Evolutionary conservation across 257 asterid species (phyloP).

Genomic region (Capsicum rhomboideum): DNA sequence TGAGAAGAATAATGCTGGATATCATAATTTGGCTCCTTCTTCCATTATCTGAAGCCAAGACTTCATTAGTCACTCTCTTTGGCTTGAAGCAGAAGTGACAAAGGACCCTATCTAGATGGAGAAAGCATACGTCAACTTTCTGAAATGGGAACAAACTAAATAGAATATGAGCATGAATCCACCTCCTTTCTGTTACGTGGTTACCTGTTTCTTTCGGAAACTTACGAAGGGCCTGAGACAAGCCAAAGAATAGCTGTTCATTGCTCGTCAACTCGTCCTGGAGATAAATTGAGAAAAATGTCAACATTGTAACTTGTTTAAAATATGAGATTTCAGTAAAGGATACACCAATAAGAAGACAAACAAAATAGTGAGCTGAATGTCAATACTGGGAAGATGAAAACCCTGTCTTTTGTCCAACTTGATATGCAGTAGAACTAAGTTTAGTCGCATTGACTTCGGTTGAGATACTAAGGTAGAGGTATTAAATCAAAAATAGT

Average conservation of each 20-base stretch:
- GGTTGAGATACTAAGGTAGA: too few species aligned
- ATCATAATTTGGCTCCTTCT: slow-evolving; percentile 79
- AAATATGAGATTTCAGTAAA: background rate
- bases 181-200: slow-evolving; percentile 1
- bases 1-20: slow-evolving; percentile 85
- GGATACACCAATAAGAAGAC: background rate
- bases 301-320: background rate
- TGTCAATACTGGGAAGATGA: background rate
- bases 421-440: background rate
- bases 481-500: too few species aligned
- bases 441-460: too few species aligned
- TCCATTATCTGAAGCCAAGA: slow-evolving; percentile 60
- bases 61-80: slow-evolving; percentile 69
- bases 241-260: slow-evolving; percentile 89
- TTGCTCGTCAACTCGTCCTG: slow-evolving; percentile 98
- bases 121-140: slow-evolving; percentile 9
- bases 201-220: slow-evolving; percentile 97
- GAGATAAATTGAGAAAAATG: slow-evolving; percentile 5
- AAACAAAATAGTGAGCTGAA: background rate
- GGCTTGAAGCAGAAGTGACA: slow-evolving; percentile 99
- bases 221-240: slow-evolving; percentile 95
- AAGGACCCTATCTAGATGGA: slow-evolving; percentile 81
- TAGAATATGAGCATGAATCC: background rate
- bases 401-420: background rate
- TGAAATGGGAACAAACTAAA: slow-evolving; percentile 8